phyloP scores from a whole-genome alignment of 1,284 basidiomycete species.

The Microbotryum silenes-acaulis region DNA sequence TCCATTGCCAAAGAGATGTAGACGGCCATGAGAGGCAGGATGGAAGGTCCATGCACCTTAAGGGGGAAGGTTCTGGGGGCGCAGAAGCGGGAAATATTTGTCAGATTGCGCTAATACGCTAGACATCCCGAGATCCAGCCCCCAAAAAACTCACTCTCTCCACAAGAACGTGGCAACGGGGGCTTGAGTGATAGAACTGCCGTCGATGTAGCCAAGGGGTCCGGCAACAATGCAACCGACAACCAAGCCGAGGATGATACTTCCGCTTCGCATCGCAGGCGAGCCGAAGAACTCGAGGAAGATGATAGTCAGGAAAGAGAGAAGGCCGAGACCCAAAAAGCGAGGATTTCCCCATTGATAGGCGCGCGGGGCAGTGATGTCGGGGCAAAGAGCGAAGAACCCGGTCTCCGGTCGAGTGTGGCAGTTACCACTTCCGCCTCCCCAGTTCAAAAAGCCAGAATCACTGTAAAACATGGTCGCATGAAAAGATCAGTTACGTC shows the following conservation, averaged over 20 bases:
- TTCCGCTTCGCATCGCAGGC: slow-evolving; percentile 64
- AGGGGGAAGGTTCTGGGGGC: slow-evolving; percentile 57
- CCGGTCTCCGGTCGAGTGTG: slow-evolving; percentile 53
- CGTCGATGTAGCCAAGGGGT: slow-evolving; percentile 63
- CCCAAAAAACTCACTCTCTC: slow-evolving; percentile 38
- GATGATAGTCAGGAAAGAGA: slow-evolving; percentile 67
- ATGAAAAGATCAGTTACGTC: slow-evolving; percentile 55
- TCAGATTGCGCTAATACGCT: too few species aligned
- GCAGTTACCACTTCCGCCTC: slow-evolving; percentile 53
- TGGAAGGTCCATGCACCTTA: slow-evolving; percentile 66
- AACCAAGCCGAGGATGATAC: slow-evolving; percentile 40
- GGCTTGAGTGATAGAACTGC: slow-evolving; percentile 53
- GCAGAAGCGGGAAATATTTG: too few species aligned
- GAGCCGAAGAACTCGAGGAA: slow-evolving; percentile 65
- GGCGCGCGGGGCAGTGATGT: slow-evolving; percentile 52
- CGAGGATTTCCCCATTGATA: slow-evolving; percentile 62
- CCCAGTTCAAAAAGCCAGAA: slow-evolving; percentile 72
- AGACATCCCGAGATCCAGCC: neutral
- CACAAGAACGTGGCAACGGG: slow-evolving; percentile 74
- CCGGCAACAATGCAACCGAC: slow-evolving; percentile 73
- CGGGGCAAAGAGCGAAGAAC: slow-evolving; percentile 62
- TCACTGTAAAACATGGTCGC: slow-evolving; percentile 57
- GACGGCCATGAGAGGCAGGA: slow-evolving; percentile 72
- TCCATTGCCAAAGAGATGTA: slow-evolving; percentile 67
- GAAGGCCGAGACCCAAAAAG: slow-evolving; percentile 76